Evolutionary conservation across 179 eudicot species (phyloP).

Genomic region (Silene vulgaris): DNA sequence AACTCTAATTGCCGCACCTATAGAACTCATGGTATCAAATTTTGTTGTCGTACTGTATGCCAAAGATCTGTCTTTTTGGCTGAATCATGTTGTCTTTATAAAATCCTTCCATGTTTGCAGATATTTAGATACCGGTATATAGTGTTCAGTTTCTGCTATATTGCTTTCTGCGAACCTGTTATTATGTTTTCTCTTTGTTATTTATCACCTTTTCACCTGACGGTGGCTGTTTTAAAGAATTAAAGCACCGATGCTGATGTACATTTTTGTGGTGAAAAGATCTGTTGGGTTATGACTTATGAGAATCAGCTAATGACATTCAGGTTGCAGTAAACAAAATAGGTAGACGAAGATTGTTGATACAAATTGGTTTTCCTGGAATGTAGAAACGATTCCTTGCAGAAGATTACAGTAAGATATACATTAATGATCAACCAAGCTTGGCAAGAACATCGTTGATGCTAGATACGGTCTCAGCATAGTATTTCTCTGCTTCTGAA

Average conservation of each 20-base stretch:
- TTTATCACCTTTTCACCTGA: too few relatives aligned
- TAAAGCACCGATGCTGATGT: background rate
- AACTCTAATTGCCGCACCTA: background rate
- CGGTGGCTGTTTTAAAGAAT: too few relatives aligned
- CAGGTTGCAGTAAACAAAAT: background rate
- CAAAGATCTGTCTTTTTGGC: background rate
- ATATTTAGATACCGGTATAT: too few relatives aligned
- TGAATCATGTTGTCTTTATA: background rate
- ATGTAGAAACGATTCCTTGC: slow-evolving; percentile 20
- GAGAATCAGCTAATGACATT: background rate
- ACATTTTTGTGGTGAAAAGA: background rate
- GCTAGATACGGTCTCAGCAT: slow-evolving; percentile 58
- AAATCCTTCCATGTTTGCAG: too few relatives aligned
- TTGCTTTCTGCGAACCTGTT: too few relatives aligned
- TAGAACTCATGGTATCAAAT: background rate
- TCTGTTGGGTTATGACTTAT: too few relatives aligned
- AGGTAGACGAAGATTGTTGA: slow-evolving; percentile 16
- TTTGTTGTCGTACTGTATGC: background rate
- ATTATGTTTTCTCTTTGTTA: too few relatives aligned
- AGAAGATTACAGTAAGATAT: slow-evolving; percentile 17
- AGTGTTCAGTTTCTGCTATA: too few relatives aligned
- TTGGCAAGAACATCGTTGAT: slow-evolving; percentile 74
- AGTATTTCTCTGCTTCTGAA: slow-evolving; percentile 80
- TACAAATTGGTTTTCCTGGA: slow-evolving; percentile 20
- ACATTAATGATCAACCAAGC: slow-evolving; percentile 41